Evolutionary conservation across 2,329 filamentous ascomycete species (phyloP).

Genomic region (Xylariaceae sp.): DNA sequence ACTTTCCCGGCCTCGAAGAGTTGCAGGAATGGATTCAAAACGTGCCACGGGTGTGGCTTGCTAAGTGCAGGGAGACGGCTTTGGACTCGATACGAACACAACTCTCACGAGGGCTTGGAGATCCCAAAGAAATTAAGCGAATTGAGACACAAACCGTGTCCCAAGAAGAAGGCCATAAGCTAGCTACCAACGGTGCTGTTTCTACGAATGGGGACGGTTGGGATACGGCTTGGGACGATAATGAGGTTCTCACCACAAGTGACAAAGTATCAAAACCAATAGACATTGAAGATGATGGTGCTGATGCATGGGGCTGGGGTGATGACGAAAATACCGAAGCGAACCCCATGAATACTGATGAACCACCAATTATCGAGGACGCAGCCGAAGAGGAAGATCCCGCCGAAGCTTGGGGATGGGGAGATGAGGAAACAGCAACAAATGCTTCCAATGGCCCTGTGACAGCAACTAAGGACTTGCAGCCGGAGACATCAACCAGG

Average conservation of each 20-base stretch:
- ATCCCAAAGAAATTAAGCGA: conserved; percentile 75
- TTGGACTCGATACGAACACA: conserved; percentile 75
- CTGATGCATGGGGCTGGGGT: conserved; percentile 79
- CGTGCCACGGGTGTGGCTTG: conserved; percentile 83
- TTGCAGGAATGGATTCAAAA: conserved; percentile 81
- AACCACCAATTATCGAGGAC: conserved; percentile 10
- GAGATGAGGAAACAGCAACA: conserved; percentile 63
- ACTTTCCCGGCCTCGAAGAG: conserved; percentile 67
- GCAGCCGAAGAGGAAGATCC: conserved; percentile 44
- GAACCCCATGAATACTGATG: conserved; percentile 34
- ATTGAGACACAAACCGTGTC: conserved; percentile 83
- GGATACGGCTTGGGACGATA: conserved; percentile 81
- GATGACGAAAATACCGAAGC: conserved; percentile 62
- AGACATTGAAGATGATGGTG: conserved; percentile 25
- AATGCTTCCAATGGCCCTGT: conserved; percentile 37
- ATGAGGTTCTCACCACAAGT: conserved; percentile 53
- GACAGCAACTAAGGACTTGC: conserved; percentile 21
- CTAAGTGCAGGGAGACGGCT: conserved; percentile 79
- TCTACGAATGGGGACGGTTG: conserved; percentile 64
- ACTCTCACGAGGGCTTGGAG: conserved; percentile 70
- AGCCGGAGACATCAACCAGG: conserved; percentile 46
- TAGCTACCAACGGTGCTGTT: conserved; percentile 60
- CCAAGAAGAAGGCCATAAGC: conserved; percentile 67
- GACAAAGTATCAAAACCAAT: conserved; percentile 25
- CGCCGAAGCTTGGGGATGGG: conserved; percentile 84